A percentile compares a stretch with the other conserved stretches of the same genome.
Conservation (phyloP, 495 filamentous ascomycete species). For the Darksidea phi region DNA sequence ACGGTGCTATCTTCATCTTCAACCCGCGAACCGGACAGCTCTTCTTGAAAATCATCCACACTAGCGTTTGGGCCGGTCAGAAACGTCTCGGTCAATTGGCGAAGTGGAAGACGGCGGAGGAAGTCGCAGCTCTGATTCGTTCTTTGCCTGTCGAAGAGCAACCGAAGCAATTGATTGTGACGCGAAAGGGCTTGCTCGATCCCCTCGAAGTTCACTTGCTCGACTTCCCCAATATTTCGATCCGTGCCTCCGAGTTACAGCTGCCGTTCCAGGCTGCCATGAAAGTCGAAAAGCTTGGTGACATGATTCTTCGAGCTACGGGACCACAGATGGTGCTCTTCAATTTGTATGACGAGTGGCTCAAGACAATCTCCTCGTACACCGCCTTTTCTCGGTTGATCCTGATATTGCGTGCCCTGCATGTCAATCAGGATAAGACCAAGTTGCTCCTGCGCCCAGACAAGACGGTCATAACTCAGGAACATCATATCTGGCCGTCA, state of each 20-base stretch:
- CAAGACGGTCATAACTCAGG: conserved; percentile 97
- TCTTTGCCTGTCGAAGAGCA: conserved; percentile 98
- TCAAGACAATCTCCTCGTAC: conserved; percentile 97
- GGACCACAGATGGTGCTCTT: conserved; percentile 99
- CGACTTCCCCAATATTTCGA: conserved; percentile 99
- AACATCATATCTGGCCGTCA: conserved; percentile 98
- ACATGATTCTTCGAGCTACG: conserved; percentile 97
- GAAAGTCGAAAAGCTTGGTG: conserved; percentile 98
- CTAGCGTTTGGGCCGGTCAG: conserved; percentile 98
- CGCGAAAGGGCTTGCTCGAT: conserved; percentile 94
- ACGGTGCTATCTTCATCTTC: conserved; percentile 99
- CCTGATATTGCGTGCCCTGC: conserved; percentile 89
- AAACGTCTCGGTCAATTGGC: conserved; percentile 98
- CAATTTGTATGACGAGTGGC: conserved; percentile 99
- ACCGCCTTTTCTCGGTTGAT: conserved; percentile 97
- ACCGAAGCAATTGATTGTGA: conserved; percentile 98
- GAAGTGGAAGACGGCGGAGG: conserved; percentile 99
- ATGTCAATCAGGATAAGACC: conserved; percentile 98
- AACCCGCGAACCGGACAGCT: conserved; percentile 96
- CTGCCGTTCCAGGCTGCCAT: conserved; percentile 99
- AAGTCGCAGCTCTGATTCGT: conserved; percentile 96
- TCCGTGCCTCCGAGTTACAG: conserved; percentile 95
- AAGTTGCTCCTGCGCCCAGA: conserved; percentile 96
- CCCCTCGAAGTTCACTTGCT: conserved; percentile 95
- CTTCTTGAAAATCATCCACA: conserved; percentile 99